These are phyloP conservation scores for Pseudocercospora crystallina DNA, from an alignment of 2,329 filamentous ascomycete species.

Conservation along the genomic window DNA sequence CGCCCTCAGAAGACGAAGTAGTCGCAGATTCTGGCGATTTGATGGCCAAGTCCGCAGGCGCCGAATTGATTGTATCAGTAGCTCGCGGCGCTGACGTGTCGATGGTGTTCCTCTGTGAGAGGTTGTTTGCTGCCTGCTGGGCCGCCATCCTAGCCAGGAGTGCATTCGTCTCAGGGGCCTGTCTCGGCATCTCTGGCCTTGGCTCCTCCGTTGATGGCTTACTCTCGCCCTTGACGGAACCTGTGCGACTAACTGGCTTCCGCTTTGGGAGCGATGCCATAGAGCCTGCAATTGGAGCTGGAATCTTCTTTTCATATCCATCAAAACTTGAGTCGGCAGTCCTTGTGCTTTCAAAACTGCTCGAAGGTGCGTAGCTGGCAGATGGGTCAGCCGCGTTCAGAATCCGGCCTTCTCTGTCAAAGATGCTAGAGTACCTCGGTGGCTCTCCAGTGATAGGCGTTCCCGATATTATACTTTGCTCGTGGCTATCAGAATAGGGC, in stretches of 20 bases:
- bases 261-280: constrained; percentile 13
- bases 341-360: constrained; percentile 40
- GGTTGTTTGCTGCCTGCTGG: constrained; percentile 21
- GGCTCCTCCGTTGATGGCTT: constrained; percentile 8
- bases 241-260: constrained; percentile 13
- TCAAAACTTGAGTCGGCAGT: constrained; percentile 22
- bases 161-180: constrained; percentile 15
- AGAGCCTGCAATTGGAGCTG: not conserved
- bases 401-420: constrained; percentile 37
- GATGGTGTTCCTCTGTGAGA: constrained; percentile 14
- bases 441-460: constrained; percentile 41
- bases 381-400: constrained; percentile 39
- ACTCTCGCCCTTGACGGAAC: constrained; percentile 18
- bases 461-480: constrained; percentile 5
- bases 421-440: constrained; percentile 46
- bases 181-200: constrained; percentile 3
- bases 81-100: constrained; percentile 9
- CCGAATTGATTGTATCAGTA: not conserved
- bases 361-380: constrained; percentile 39
- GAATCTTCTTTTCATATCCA: constrained; percentile 5
- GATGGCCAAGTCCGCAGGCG: constrained; percentile 9
- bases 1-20: constrained; percentile 4
- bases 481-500: constrained; percentile 5
- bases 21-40: constrained; percentile 14
- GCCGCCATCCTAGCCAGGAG: constrained; percentile 24